These are phyloP conservation scores for Claviceps africana DNA, from an alignment of 2,329 filamentous ascomycete genomes.

Conservation along the genomic window DNA sequence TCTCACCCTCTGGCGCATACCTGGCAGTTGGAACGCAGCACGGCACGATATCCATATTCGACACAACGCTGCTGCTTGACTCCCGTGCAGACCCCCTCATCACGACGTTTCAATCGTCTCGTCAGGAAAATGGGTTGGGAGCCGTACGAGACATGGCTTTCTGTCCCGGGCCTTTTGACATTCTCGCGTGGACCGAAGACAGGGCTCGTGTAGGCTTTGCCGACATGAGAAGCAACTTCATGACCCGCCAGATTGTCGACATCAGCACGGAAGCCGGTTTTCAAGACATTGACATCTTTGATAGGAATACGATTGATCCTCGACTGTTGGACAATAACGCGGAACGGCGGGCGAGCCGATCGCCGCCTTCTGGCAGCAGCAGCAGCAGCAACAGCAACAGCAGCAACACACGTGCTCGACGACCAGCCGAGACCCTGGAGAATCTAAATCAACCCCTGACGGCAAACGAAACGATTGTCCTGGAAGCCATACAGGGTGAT, in stretches of 20 bases:
- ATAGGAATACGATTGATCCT: constrained; percentile 40
- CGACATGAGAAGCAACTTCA: constrained; percentile 54
- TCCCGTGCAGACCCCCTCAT: constrained; percentile 47
- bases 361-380: constrained; percentile 2
- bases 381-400: no score
- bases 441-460: constrained; percentile 37
- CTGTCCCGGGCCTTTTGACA: constrained; percentile 75
- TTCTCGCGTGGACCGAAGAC: constrained; percentile 90
- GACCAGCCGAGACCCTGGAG: constrained; percentile 21
- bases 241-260: constrained; percentile 52
- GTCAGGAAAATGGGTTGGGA: constrained; percentile 54
- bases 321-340: constrained; percentile 34
- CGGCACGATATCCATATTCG: constrained; percentile 63
- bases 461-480: constrained; percentile 38
- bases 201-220: constrained; percentile 61
- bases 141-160: constrained; percentile 88
- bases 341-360: constrained; percentile 22
- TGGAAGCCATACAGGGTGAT: constrained; percentile 41
- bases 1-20: constrained; percentile 56
- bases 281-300: constrained; percentile 41
- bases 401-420: constrained; percentile 4
- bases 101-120: constrained; percentile 63
- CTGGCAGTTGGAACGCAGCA: constrained; percentile 70
- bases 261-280: constrained; percentile 46
- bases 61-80: constrained; percentile 35